Conservation (phyloP, 768 basidiomycete genomes). For the Holtermannia corniformis region DNA sequence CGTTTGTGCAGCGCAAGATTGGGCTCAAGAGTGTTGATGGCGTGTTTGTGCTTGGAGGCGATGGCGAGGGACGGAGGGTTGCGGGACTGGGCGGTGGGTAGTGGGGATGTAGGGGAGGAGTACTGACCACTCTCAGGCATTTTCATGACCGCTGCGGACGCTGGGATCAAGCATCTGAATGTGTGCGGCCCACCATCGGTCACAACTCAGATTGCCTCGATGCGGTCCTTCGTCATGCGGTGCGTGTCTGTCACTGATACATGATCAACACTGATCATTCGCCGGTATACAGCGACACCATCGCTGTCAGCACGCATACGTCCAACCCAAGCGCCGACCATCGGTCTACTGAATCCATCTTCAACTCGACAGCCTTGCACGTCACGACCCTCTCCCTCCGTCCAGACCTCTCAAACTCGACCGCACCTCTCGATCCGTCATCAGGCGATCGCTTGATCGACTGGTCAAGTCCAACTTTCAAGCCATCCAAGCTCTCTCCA, state of each 20-base stretch:
- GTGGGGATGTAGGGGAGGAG: neutral
- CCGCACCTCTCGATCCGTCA: neutral
- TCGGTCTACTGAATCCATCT: neutral
- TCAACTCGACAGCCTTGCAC: neutral
- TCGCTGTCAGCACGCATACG: neutral
- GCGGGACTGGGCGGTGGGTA: slow-evolving; percentile 64
- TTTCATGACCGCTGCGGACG: slow-evolving; percentile 71
- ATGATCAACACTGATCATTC: too few relatives aligned
- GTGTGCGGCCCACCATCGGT: slow-evolving; percentile 66
- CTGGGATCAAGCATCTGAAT: slow-evolving; percentile 50
- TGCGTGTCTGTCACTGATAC: slow-evolving; percentile 36
- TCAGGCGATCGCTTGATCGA: neutral
- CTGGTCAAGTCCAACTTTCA: slow-evolving; percentile 5
- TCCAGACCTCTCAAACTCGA: neutral
- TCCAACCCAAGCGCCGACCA: neutral
- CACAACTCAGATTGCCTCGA: slow-evolving; percentile 60
- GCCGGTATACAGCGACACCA: neutral
- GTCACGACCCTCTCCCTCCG: neutral
- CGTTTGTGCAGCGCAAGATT: slow-evolving; percentile 58
- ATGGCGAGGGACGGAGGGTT: slow-evolving; percentile 49
- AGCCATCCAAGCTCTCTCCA: slow-evolving; percentile 8
- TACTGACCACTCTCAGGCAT: slow-evolving; percentile 48
- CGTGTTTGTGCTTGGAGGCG: slow-evolving; percentile 62
- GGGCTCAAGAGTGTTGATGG: slow-evolving; percentile 60
- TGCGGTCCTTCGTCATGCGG: slow-evolving; percentile 62